Conservation (phyloP, 2,329 filamentous ascomycete genomes). For the Sclerotinia minor region DNA sequence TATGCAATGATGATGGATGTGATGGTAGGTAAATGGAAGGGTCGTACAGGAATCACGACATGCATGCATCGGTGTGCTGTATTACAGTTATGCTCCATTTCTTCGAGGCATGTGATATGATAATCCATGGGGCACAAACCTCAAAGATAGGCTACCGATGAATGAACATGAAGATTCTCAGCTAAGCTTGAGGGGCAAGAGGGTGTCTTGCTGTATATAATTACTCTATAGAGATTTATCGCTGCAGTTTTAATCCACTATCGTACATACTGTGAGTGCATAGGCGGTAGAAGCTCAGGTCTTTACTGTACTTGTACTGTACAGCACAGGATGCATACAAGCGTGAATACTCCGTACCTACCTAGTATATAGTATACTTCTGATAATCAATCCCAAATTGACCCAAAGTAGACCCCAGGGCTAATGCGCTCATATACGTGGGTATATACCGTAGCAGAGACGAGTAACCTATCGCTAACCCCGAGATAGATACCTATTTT, state of each 20-base stretch:
- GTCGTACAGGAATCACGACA: neutral
- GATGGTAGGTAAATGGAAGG: neutral
- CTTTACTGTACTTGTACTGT: no score
- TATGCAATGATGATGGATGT: no score
- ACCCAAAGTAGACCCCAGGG: no score
- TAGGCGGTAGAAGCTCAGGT: neutral
- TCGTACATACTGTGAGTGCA: neutral
- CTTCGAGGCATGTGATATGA: slow-evolving; percentile 1
- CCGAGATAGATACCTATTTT: neutral
- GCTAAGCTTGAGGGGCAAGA: slow-evolving; percentile 10
- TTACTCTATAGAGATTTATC: neutral
- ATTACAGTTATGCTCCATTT: neutral
- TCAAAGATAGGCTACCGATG: neutral
- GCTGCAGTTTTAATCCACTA: slow-evolving; percentile 4
- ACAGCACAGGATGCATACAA: neutral
- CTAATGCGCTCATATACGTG: neutral
- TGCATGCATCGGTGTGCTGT: neutral
- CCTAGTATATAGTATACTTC: no score
- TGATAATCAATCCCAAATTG: neutral
- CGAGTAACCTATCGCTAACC: no score
- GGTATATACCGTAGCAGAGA: no score
- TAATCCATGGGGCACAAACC: neutral
- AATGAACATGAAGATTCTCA: neutral
- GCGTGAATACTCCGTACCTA: no score
- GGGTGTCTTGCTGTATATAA: neutral